Evolutionary conservation across 176 grass and related monocot species (phyloP).

Genomic region (Bolboschoenus planiculmis): DNA sequence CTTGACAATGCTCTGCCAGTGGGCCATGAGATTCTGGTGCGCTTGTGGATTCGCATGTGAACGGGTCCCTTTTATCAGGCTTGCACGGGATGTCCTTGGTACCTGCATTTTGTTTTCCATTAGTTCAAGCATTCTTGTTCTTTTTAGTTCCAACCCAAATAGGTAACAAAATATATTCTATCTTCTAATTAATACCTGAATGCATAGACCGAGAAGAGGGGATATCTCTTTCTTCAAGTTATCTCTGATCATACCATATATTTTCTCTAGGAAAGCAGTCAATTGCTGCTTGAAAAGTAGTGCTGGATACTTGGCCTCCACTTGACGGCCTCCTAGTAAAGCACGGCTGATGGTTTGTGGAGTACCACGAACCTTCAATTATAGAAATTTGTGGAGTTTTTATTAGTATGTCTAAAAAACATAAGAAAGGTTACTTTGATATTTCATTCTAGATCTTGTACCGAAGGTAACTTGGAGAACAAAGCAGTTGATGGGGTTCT

Average conservation of each 20-base stretch:
- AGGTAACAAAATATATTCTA: neutral
- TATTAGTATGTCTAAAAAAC: constrained; percentile 25
- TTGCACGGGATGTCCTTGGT: constrained; percentile 90
- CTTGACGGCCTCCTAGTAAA: constrained; percentile 80
- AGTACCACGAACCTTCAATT: constrained; percentile 70
- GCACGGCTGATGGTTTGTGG: constrained; percentile 68
- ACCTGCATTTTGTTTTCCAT: constrained; percentile 43
- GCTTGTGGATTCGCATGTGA: constrained; percentile 87
- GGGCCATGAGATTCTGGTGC: constrained; percentile 93
- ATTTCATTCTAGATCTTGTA: constrained; percentile 33
- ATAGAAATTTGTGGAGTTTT: constrained; percentile 13
- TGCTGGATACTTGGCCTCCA: constrained; percentile 99
- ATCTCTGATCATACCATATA: constrained; percentile 97
- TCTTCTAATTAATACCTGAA: constrained; percentile 50
- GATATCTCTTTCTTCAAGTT: constrained; percentile 99
- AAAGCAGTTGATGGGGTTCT: constrained; percentile 66
- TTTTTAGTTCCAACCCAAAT: neutral
- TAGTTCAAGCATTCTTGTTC: neutral
- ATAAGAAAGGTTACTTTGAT: constrained; percentile 7
- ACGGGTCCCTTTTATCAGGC: constrained; percentile 95
- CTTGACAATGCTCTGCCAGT: constrained; percentile 98
- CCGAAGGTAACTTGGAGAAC: constrained; percentile 88
- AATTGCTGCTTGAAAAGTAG: constrained; percentile 99
- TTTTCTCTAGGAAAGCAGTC: constrained; percentile 98
- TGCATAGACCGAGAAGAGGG: constrained; percentile 89